These are phyloP conservation scores for Breviolum minutum DNA, from an alignment of 73 alveolate species.

Conservation along the genomic window DNA sequence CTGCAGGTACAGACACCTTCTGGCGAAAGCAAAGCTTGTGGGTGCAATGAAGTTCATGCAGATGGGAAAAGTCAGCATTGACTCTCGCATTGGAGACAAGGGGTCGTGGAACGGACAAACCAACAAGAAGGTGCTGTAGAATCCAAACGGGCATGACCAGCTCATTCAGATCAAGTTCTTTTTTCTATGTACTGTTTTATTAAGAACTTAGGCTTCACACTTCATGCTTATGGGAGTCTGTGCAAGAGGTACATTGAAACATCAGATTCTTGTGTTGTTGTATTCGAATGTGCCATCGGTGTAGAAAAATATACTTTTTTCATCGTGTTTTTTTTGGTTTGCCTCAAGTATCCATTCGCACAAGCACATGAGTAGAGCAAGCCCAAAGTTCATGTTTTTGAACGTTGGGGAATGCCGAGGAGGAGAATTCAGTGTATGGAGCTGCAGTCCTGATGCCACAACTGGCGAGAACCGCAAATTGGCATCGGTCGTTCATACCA, in stretches of 20 bases:
- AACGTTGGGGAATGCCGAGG: background rate
- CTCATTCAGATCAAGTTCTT: background rate
- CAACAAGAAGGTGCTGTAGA: background rate
- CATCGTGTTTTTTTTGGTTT: background rate
- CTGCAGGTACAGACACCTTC: slow-evolving; percentile 34
- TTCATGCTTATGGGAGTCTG: too few species aligned
- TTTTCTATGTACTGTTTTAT: background rate
- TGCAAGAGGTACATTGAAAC: background rate
- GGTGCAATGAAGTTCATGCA: slow-evolving; percentile 79
- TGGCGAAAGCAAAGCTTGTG: slow-evolving; percentile 77
- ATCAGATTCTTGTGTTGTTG: background rate
- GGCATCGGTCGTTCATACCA: slow-evolving; percentile 42
- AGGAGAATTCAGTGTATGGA: slow-evolving; percentile 34
- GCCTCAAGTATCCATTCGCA: background rate
- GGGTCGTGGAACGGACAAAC: background rate
- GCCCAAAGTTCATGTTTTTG: background rate
- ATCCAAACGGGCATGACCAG: background rate
- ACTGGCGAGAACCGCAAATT: slow-evolving; percentile 5
- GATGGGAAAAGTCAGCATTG: slow-evolving; percentile 63
- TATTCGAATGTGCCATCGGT: background rate
- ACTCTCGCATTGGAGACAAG: background rate
- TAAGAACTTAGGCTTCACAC: too few species aligned
- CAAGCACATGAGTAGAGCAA: background rate
- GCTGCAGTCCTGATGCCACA: slow-evolving; percentile 56
- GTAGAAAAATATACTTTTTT: too few species aligned